A percentile compares a stretch with the other conserved stretches of the same genome.
These are phyloP conservation scores for Penicillium glabrum DNA, from an alignment of 2,329 filamentous ascomycete genomes.

Conservation along the genomic window DNA sequence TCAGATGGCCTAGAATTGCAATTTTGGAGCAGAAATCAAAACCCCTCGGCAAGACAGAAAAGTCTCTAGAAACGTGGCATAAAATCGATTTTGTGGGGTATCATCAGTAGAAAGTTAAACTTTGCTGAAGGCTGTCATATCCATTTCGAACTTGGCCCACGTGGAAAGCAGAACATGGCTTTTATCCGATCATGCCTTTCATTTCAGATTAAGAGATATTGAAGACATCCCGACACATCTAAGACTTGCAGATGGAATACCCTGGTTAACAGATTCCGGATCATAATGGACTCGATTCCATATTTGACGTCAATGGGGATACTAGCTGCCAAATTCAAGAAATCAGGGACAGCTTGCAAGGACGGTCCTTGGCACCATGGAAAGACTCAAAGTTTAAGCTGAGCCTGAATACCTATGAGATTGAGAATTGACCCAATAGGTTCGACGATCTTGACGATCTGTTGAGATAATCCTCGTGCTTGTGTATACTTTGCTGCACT, in stretches of 20 bases:
- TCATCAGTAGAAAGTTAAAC: background rate
- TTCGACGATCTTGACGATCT: background rate
- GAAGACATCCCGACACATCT: background rate
- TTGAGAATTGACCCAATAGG: background rate
- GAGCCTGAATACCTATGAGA: background rate
- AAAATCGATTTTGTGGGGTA: background rate
- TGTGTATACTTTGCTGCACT: background rate
- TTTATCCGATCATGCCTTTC: background rate
- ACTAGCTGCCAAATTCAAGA: background rate
- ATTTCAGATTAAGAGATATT: background rate
- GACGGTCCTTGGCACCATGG: background rate
- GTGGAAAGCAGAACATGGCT: background rate
- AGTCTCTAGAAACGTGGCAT: background rate
- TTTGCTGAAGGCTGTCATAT: background rate
- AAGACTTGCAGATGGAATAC: background rate
- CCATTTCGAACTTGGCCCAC: background rate
- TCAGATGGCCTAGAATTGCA: background rate
- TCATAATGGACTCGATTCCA: conserved; percentile 36
- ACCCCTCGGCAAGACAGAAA: background rate
- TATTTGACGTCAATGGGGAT: conserved; percentile 39
- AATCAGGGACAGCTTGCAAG: conserved; percentile 53
- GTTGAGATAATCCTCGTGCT: background rate
- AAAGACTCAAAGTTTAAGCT: background rate
- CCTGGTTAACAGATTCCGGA: background rate
- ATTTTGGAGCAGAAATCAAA: background rate